Evolutionary conservation across 2,329 filamentous ascomycete genomes (phyloP), one percentile per base, ranked within the genome.

Genomic region (Exophiala sideris): DNA sequence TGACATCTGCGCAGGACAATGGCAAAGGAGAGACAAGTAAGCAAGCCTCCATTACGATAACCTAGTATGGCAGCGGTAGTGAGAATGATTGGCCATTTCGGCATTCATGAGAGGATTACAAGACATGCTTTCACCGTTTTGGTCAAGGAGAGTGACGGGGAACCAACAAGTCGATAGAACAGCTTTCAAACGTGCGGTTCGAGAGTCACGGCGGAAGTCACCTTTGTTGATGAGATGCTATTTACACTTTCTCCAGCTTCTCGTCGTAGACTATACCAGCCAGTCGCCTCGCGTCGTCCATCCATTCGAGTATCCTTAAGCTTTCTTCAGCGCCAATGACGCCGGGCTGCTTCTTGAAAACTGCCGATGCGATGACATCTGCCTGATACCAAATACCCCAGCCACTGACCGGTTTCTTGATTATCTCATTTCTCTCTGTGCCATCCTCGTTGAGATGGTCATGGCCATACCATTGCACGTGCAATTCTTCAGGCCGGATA

Each of bases 371-470:
- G 36, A 67, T 64, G 20, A 66, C 59, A 55, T 67, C 65, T 24
- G 65, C 65, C 55, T 67, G 65, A 49, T 66, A 67, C 64, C 65
- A 66, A 20, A 67, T 58, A 6, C 65, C 65, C 65, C 65, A 67
- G 33, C 65, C 65, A 20, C 44, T 51, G 20, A 66, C 62, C 8
- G 63, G 62, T 45, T 57, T 64, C 48, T 54, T 50, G 51, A 67
- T 55, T 35, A 61, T 52, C 52, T 67, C 65, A 7, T 65, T 54
- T 39, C 47, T 58, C 50, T 67, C 65, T n/a, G 52, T 58, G 34
- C 65, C 65, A 36, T 65, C 56, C 36, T 60, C 50, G 47, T 63
- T 57, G 33, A 66, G 36, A 54, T 63, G 46, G 34, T 60, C 60
- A 29, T 56, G 33, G 3, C 51, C 61, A 51, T 67, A 67, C 63